Evolutionary conservation across 768 basidiomycete species (phyloP), one percentile per base, ranked within the genome.

Genomic region (Leucocoprinus leucothites): DNA sequence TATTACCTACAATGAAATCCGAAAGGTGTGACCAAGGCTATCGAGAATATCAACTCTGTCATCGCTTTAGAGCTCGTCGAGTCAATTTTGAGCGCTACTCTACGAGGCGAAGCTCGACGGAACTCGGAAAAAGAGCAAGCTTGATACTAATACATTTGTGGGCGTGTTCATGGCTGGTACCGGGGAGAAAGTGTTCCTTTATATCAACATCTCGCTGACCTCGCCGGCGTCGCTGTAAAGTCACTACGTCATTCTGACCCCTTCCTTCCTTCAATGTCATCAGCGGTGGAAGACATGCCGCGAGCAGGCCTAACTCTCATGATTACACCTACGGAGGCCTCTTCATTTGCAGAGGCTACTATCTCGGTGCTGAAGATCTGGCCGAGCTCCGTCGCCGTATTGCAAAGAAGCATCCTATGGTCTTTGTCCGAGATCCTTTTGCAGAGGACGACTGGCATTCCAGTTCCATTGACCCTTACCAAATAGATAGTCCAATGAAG

Each of bases 261-360:
- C 97, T 48, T 86, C 97, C 97, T 48, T 86, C 91, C 57, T 94
- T 99, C 84, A 99, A 99, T 71, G 97, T 99, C 65, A 99, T 99
- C 81, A 99, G 98, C 76, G 97, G 97, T 72, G 97, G 97, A 60
- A 98, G 95, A 60, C 97, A 99, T 71, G 97, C 97, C 56, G 97
- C 97, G 48, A 99, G 98, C 83, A 95, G 95, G 75, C 91, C 97
- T 98, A 76, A 97, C 98, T 75, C 98, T 99, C 81, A 98, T 99
- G 97, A 82, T 99, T 63, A 82, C 97, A 59, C 96, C 97, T 59
- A 95, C 94, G 58, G 96, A 94, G 49, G 97, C 97, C 49, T 64
- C 79, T 16, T 82, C 81, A 56, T 99, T 98, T 82, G 86, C 91
- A 26, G 95, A 99, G 80, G 94, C 97, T 55, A 87, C 98, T 87